Percentiles rank a stretch among this genome's conserved stretches.
Conservation (phyloP, 169 alveolate genomes). For the Perkinsus marinus region DNA sequence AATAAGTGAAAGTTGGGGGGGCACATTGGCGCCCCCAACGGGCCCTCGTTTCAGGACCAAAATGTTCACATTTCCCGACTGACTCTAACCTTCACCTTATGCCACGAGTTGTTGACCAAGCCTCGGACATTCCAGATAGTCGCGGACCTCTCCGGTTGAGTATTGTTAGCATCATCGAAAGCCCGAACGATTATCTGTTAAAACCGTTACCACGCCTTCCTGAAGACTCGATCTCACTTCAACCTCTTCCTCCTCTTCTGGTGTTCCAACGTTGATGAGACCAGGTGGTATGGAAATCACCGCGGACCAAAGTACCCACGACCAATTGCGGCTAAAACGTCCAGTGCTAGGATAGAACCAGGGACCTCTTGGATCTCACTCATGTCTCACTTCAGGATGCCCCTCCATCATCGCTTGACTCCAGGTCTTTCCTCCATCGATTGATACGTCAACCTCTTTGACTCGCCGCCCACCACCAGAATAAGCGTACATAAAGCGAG, state of each 20-base stretch:
- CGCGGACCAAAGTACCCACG: neutral
- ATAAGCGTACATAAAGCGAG: constrained; percentile 15
- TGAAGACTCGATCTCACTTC: neutral
- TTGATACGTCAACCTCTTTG: constrained; percentile 32
- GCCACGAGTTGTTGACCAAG: constrained; percentile 11
- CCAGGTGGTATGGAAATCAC: neutral
- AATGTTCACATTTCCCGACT: neutral
- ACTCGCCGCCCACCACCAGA: constrained; percentile 29
- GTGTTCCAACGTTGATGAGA: neutral
- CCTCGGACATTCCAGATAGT: constrained; percentile 23
- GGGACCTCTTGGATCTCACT: neutral
- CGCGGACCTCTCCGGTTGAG: constrained; percentile 8
- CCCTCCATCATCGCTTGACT: constrained; percentile 7
- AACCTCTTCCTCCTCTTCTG: neutral
- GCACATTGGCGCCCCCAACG: too few relatives aligned
- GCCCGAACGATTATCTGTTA: constrained; percentile 7
- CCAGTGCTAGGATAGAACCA: neutral
- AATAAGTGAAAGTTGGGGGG: too few relatives aligned
- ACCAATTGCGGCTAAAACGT: neutral
- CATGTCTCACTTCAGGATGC: neutral
- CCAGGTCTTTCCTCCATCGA: constrained; percentile 46
- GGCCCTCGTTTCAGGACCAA: neutral
- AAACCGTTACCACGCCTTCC: too few relatives aligned
- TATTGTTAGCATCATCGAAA: constrained; percentile 8
- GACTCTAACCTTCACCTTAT: neutral